Conservation (phyloP, 2,329 filamentous ascomycete species). For the Epichloe elymi region DNA sequence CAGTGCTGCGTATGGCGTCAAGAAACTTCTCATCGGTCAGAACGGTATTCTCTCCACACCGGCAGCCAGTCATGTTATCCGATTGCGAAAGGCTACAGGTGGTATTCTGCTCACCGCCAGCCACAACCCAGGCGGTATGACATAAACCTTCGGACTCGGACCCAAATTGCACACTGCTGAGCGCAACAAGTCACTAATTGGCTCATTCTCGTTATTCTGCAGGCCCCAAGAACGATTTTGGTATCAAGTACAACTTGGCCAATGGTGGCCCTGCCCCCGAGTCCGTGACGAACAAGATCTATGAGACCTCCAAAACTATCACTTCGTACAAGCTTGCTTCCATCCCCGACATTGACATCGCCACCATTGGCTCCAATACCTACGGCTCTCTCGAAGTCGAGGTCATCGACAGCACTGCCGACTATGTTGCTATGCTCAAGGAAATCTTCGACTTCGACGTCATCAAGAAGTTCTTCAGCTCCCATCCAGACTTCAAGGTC, state of each 20-base stretch:
- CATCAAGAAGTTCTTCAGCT: slow-evolving; percentile 84
- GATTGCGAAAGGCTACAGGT: slow-evolving; percentile 87
- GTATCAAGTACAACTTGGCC: slow-evolving; percentile 98
- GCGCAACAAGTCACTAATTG: neutral
- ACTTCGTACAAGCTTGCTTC: slow-evolving; percentile 85
- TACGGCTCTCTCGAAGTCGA: slow-evolving; percentile 87
- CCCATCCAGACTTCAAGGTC: slow-evolving; percentile 86
- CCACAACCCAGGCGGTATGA: slow-evolving; percentile 90
- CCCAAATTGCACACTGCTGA: neutral
- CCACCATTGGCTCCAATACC: slow-evolving; percentile 66
- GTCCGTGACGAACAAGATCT: slow-evolving; percentile 96
- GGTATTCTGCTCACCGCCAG: slow-evolving; percentile 94
- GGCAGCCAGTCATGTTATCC: slow-evolving; percentile 89
- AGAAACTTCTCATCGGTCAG: slow-evolving; percentile 95
- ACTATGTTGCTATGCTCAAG: slow-evolving; percentile 93
- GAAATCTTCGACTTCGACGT: slow-evolving; percentile 96
- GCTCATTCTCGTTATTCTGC: slow-evolving; percentile 5
- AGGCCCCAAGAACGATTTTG: slow-evolving; percentile 92
- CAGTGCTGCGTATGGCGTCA: slow-evolving; percentile 89
- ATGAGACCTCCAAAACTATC: slow-evolving; percentile 76
- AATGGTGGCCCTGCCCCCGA: slow-evolving; percentile 95
- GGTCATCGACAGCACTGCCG: slow-evolving; percentile 81
- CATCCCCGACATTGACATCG: slow-evolving; percentile 75
- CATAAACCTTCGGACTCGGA: neutral
- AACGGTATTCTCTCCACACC: slow-evolving; percentile 94